Evolutionary conservation across 2,329 filamentous ascomycete genomes (phyloP).

Genomic region (Neopestalotiopsis rosae): DNA sequence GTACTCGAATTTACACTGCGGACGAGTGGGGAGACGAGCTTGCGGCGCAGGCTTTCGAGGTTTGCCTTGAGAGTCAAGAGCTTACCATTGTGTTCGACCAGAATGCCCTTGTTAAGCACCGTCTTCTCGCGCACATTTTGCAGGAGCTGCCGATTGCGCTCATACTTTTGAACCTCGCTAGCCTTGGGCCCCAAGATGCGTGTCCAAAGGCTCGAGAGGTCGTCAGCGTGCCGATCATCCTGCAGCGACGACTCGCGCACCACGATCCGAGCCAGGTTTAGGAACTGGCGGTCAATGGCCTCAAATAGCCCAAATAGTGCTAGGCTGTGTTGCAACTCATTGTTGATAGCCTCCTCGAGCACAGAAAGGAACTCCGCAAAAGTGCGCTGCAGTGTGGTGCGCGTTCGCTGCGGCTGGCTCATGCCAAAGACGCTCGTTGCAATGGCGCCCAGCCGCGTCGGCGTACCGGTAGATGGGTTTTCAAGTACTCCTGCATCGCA

Average conservation of each 20-base stretch:
- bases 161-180: slow-evolving; percentile 82
- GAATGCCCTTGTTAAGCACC: slow-evolving; percentile 82
- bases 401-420: slow-evolving; percentile 81
- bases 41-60: slow-evolving; percentile 81
- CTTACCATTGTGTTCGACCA: slow-evolving; percentile 86
- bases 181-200: slow-evolving; percentile 80
- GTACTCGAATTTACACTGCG: slow-evolving; percentile 71
- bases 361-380: slow-evolving; percentile 88
- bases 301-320: slow-evolving; percentile 90
- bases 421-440: slow-evolving; percentile 79
- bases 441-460: slow-evolving; percentile 72
- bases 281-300: slow-evolving; percentile 86
- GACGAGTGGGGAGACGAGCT: slow-evolving; percentile 84
- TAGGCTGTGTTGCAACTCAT: slow-evolving; percentile 80
- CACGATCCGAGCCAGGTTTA: slow-evolving; percentile 84
- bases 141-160: slow-evolving; percentile 84
- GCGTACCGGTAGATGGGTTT: slow-evolving; percentile 53
- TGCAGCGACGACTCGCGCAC: slow-evolving; percentile 83
- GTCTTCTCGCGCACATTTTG: slow-evolving; percentile 81
- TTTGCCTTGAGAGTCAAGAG: slow-evolving; percentile 85
- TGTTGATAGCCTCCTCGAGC: slow-evolving; percentile 87
- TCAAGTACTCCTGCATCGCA: slow-evolving; percentile 68
- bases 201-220: slow-evolving; percentile 85
- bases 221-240: slow-evolving; percentile 79
- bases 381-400: slow-evolving; percentile 80